These are phyloP conservation scores for Pilatotrama ljubarskyi DNA, from an alignment of 768 basidiomycete species.

Conservation along the genomic window DNA sequence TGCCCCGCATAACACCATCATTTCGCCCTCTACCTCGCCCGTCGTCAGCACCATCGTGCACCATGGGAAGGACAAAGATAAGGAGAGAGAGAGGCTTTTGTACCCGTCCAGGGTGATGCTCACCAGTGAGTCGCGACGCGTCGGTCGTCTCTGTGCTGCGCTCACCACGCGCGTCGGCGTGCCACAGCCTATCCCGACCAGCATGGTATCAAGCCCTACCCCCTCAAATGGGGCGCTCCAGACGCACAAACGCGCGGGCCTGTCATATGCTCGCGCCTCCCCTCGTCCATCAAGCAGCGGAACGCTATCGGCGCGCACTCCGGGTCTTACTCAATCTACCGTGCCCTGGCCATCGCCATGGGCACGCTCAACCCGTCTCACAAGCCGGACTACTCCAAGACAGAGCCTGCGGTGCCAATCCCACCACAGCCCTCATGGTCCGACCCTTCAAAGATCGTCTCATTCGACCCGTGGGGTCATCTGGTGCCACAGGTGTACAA, in stretches of 20 bases:
- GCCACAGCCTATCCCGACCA: constrained; percentile 83
- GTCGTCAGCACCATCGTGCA: not conserved
- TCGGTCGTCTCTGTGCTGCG: not conserved
- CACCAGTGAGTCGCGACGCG: constrained; percentile 61
- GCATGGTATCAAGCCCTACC: constrained; percentile 79
- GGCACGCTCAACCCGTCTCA: constrained; percentile 75
- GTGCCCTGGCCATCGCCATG: constrained; percentile 90
- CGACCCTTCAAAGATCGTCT: constrained; percentile 78
- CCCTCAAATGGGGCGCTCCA: constrained; percentile 79
- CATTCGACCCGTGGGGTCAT: constrained; percentile 94
- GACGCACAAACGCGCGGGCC: constrained; percentile 74
- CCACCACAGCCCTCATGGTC: constrained; percentile 79
- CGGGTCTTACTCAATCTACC: constrained; percentile 93
- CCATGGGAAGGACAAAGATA: constrained; percentile 40
- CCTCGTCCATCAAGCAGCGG: constrained; percentile 81
- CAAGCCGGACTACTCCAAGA: constrained; percentile 79
- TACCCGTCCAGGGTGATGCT: constrained; percentile 85
- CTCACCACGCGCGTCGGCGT: not conserved
- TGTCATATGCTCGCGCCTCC: constrained; percentile 84
- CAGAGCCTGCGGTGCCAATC: constrained; percentile 82
- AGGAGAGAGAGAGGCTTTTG: constrained; percentile 68
- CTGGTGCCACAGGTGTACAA: constrained; percentile 74
- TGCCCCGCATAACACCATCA: constrained; percentile 27
- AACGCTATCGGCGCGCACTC: constrained; percentile 95
- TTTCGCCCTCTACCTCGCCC: constrained; percentile 19